phyloP scores from a whole-genome alignment of 208 protist genomes.

The Wallacemonas sp. region DNA sequence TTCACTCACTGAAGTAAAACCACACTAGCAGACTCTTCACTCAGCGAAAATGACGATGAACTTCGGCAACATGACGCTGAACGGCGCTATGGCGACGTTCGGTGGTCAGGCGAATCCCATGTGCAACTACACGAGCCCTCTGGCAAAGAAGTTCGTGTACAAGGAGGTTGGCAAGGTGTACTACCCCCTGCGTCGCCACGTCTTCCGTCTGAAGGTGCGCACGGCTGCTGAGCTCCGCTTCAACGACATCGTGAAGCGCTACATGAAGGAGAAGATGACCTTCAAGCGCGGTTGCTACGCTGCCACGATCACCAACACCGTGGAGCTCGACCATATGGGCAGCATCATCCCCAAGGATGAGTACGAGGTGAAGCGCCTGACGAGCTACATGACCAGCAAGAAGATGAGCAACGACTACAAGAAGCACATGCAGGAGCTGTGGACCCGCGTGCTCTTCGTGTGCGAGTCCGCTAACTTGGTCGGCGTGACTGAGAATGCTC shows the following conservation, averaged over 20 bases:
- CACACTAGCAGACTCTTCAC: neutral
- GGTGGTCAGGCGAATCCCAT: slow-evolving; percentile 85
- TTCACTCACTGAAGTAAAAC: slow-evolving; percentile 8
- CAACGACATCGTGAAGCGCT: slow-evolving; percentile 83
- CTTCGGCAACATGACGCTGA: slow-evolving; percentile 82
- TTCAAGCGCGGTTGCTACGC: slow-evolving; percentile 82
- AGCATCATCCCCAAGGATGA: slow-evolving; percentile 91
- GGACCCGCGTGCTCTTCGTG: slow-evolving; percentile 79
- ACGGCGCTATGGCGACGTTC: slow-evolving; percentile 84
- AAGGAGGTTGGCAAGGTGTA: slow-evolving; percentile 82
- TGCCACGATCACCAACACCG: slow-evolving; percentile 84
- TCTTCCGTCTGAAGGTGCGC: slow-evolving; percentile 86
- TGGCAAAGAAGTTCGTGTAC: slow-evolving; percentile 90
- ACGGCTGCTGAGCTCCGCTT: slow-evolving; percentile 86
- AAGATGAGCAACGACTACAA: slow-evolving; percentile 91
- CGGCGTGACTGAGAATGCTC: slow-evolving; percentile 69
- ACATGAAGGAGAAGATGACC: slow-evolving; percentile 89
- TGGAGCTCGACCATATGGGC: slow-evolving; percentile 89
- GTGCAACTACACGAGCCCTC: slow-evolving; percentile 88
- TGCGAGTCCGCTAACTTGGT: slow-evolving; percentile 84
- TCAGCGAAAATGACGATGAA: slow-evolving; percentile 80
- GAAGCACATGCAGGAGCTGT: slow-evolving; percentile 87
- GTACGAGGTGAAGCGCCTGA: slow-evolving; percentile 86
- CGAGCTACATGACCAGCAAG: slow-evolving; percentile 90
- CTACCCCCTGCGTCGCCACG: slow-evolving; percentile 82